Percentiles rank a stretch among this genome's conserved stretches.
These are phyloP conservation scores for Fusarium begoniae DNA, from an alignment of 2,329 filamentous ascomycete genomes.

Conservation along the genomic window DNA sequence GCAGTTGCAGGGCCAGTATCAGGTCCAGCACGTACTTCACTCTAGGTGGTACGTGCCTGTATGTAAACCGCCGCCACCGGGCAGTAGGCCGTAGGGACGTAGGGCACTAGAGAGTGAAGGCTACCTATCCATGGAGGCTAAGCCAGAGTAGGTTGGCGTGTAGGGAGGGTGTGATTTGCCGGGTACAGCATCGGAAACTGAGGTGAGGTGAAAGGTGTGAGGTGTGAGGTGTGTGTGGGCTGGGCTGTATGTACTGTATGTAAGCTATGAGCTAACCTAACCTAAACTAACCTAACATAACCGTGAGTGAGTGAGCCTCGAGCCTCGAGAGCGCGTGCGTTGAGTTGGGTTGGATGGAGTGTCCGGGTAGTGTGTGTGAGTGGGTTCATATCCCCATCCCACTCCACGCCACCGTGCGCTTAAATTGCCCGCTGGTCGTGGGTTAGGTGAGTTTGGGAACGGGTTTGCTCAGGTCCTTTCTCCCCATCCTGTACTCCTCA, in stretches of 20 bases:
- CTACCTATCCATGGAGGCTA: neutral
- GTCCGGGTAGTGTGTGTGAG: constrained; percentile 18
- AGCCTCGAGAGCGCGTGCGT: constrained; percentile 24
- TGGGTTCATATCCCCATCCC: constrained; percentile 40
- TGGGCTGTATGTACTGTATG: neutral
- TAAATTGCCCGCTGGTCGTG: constrained; percentile 44
- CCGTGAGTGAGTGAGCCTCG: neutral
- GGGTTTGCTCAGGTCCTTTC: constrained; percentile 52
- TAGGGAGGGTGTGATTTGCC: constrained; percentile 28
- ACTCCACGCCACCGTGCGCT: constrained; percentile 21
- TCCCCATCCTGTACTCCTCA: constrained; percentile 52
- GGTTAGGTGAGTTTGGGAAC: constrained; percentile 54
- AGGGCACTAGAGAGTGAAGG: neutral
- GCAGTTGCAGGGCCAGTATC: neutral
- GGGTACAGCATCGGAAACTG: constrained; percentile 32
- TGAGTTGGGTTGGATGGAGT: constrained; percentile 8
- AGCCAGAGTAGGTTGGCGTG: neutral
- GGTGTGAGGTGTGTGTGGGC: neutral
- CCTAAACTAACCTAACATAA: neutral
- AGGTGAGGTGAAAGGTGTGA: constrained; percentile 4
- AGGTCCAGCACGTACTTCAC: constrained; percentile 27
- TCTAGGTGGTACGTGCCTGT: constrained; percentile 19
- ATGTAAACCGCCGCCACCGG: constrained; percentile 21
- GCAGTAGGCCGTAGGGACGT: neutral
- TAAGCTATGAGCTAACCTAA: constrained; percentile 10